Base-by-base conservation (phyloP, 257 asterid species). In the Asclepias syriaca region DNA sequence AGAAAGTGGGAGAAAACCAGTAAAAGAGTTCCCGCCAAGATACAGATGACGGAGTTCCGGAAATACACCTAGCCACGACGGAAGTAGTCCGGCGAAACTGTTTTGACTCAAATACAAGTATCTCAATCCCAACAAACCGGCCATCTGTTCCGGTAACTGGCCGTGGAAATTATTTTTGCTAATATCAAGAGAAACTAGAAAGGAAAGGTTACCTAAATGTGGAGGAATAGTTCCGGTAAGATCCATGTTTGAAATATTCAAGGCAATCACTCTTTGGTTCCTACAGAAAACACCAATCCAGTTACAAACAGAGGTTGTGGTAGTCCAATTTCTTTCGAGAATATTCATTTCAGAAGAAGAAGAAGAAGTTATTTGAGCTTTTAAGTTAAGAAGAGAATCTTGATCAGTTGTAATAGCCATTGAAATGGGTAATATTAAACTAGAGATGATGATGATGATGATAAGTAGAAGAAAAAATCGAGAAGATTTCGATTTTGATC, bases 281-380 rank as follows among this genome's bases (percentile, higher is more conserved):
- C 0, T 14, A 61, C 67, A 61, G 22, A 24, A 32, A 34, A 61
- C 46, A 14, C 67, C 67, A 13, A 61, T 16, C 67, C 67, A 61
- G 2, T 14, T 4, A 34, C 67, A 61, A 32, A 34, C 13, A 0
- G 67, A 32, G 22, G 67, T 34, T 0, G 18, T 0, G 8, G 67
- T 1, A 1, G 67, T 32, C 67, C 67, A 61, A 16, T 61, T 61
- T 6, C 2, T 61, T 14, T 22, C 45, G 0, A 61, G 4, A 22
- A 15, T 32, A 1, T 3, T 15, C 48, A 43, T 43, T 8, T 8
- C 0, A 12, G 66, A 61, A 13, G 66, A 45, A 61, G 32, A 45
- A 29, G 67, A 43, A 43, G 48, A 59, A 59, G 65, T 61, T 32
- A 61, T 61, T n/a, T 61, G 48, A 34, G 22, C 46, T 61, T 61